These are phyloP conservation scores for Penicillium psychrosexuale DNA, from an alignment of 2,329 filamentous ascomycete species.

Conservation along the genomic window DNA sequence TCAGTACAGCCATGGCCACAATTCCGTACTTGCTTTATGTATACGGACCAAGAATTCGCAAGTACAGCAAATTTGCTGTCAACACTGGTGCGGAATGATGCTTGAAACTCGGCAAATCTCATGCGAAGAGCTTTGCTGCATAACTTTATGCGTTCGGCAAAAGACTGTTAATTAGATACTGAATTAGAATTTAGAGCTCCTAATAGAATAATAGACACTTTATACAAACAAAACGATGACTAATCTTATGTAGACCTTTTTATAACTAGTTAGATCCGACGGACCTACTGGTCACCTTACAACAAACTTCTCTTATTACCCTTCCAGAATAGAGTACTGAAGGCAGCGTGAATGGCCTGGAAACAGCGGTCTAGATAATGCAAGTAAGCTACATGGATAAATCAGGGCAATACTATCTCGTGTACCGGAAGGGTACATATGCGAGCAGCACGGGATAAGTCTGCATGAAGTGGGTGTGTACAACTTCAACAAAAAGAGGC, in stretches of 20 bases:
- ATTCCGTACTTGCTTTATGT: slow-evolving; percentile 36
- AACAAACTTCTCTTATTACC: background rate
- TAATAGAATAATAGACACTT: too few species aligned
- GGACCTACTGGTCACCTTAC: background rate
- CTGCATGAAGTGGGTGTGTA: too few species aligned
- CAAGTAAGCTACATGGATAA: too few species aligned
- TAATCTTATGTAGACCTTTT: background rate
- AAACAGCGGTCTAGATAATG: background rate
- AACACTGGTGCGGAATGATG: background rate
- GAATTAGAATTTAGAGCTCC: too few species aligned
- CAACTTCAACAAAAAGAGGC: too few species aligned
- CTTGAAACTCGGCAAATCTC: background rate
- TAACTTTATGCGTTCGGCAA: background rate
- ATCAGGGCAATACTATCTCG: background rate
- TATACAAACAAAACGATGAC: background rate
- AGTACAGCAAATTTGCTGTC: background rate
- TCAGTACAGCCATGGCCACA: slow-evolving; percentile 38
- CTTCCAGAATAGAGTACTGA: background rate
- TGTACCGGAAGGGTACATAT: too few species aligned
- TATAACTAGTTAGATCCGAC: background rate
- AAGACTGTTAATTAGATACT: background rate
- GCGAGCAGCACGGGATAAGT: too few species aligned
- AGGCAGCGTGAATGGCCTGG: background rate
- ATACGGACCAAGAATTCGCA: slow-evolving; percentile 10
- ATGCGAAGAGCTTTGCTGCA: background rate